These are phyloP conservation scores for Ajuga chamaepitys DNA, from an alignment of 257 asterid genomes.

Conservation along the genomic window DNA sequence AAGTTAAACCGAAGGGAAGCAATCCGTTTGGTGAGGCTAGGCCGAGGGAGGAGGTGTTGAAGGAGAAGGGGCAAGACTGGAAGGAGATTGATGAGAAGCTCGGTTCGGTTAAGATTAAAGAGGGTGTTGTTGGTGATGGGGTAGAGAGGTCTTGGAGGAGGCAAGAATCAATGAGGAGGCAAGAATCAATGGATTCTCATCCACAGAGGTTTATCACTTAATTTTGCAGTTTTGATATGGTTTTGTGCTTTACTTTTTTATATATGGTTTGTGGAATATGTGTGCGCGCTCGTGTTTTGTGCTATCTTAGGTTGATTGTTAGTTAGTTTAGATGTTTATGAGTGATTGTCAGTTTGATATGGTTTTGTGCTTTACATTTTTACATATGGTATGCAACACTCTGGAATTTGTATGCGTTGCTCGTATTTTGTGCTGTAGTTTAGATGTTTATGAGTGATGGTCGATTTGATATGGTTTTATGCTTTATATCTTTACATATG, in stretches of 20 bases:
- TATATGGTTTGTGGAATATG: not conserved
- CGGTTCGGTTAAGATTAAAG: slow-evolving; percentile 51
- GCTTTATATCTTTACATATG: no score
- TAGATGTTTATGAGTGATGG: no score
- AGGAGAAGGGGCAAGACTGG: slow-evolving; percentile 91
- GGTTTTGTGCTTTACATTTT: no score
- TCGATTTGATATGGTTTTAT: no score
- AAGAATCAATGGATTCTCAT: slow-evolving; percentile 38
- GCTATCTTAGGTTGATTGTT: no score
- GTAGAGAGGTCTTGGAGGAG: slow-evolving; percentile 72
- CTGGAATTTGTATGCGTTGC: no score
- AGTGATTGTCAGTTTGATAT: no score
- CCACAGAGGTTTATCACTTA: slow-evolving; percentile 54
- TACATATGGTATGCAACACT: no score
- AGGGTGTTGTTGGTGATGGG: slow-evolving; percentile 44
- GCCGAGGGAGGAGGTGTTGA: slow-evolving; percentile 97
- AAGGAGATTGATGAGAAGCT: slow-evolving; percentile 84
- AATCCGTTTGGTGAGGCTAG: slow-evolving; percentile 91
- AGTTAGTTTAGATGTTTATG: no score
- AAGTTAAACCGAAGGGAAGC: slow-evolving; percentile 50
- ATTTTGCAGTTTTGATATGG: slow-evolving; percentile 8
- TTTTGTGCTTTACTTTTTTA: not conserved
- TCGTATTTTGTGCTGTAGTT: no score
- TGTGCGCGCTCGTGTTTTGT: not conserved
- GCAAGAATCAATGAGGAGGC: no score